Conservation (phyloP, 1,284 basidiomycete genomes). For the Trichosporon ovoides region DNA sequence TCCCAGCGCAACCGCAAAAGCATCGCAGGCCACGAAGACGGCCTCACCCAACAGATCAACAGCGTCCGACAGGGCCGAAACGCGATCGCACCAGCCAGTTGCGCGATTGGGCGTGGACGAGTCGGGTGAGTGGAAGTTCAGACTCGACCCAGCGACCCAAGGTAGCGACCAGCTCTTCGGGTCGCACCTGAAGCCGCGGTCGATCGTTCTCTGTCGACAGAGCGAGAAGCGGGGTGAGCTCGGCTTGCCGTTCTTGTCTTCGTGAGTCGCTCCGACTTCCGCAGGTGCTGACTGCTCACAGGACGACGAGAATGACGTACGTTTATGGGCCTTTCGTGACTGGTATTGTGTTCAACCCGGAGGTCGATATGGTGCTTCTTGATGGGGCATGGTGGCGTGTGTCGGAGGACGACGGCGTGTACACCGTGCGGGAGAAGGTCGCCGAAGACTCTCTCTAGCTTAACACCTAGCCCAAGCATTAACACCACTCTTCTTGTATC, state of each 20-base stretch:
- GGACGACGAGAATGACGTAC: slow-evolving; percentile 4
- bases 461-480: not conserved
- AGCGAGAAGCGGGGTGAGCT: not conserved
- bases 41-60: not conserved
- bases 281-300: not conserved
- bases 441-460: slow-evolving; percentile 1
- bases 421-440: slow-evolving; percentile 19
- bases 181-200: slow-evolving; percentile 2
- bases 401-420: slow-evolving; percentile 15
- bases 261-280: slow-evolving; percentile 4
- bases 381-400: slow-evolving; percentile 20
- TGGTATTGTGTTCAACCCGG: slow-evolving; percentile 8
- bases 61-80: not conserved
- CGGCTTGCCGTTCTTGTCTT: slow-evolving; percentile 7
- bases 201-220: slow-evolving; percentile 7
- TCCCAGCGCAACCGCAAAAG: not conserved
- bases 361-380: slow-evolving; percentile 20
- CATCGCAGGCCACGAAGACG: not conserved
- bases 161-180: slow-evolving; percentile 1
- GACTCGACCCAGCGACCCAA: slow-evolving; percentile 2
- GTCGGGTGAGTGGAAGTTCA: slow-evolving; percentile 17
- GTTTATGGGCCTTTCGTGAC: slow-evolving; percentile 16
- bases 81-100: slow-evolving; percentile 13
- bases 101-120: slow-evolving; percentile 13
- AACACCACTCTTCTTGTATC: not conserved